These are phyloP conservation scores for Escovopsis weberi DNA, from an alignment of 2,329 filamentous ascomycete species.

Conservation along the genomic window DNA sequence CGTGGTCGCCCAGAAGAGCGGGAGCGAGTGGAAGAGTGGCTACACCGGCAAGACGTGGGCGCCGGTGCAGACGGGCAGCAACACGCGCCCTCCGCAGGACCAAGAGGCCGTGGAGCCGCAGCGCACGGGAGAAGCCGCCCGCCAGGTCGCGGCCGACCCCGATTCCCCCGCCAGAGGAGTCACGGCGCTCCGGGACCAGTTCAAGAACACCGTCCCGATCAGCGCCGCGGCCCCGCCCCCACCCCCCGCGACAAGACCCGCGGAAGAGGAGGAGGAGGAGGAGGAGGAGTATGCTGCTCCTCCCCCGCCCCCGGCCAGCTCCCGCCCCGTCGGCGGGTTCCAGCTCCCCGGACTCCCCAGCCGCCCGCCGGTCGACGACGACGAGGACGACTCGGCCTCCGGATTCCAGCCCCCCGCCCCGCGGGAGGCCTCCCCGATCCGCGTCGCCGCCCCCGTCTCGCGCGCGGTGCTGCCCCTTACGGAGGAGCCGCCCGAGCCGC, in stretches of 20 bases:
- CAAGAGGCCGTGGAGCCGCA: slow-evolving; percentile 38
- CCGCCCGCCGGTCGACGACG: slow-evolving; percentile 39
- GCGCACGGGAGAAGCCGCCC: slow-evolving; percentile 41
- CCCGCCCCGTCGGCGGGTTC: slow-evolving; percentile 60
- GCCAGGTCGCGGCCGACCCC: slow-evolving; percentile 34
- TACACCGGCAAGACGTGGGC: slow-evolving; percentile 87
- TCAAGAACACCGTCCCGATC: slow-evolving; percentile 63
- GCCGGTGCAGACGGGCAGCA: slow-evolving; percentile 55
- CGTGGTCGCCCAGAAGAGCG: slow-evolving; percentile 55
- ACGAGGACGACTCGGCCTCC: slow-evolving; percentile 42
- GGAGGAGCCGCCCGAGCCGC: slow-evolving; percentile 34
- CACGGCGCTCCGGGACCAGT: slow-evolving; percentile 64
- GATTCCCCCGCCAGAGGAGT: slow-evolving; percentile 49
- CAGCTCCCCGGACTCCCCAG: slow-evolving; percentile 64
- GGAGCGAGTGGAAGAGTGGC: slow-evolving; percentile 74
- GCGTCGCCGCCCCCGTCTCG: slow-evolving; percentile 71
- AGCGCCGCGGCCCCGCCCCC: slow-evolving; percentile 29
- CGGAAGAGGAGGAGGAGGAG: slow-evolving; percentile 13
- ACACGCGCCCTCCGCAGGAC: slow-evolving; percentile 40
- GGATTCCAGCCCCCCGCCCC: slow-evolving; percentile 21
- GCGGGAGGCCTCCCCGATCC: slow-evolving; percentile 59
- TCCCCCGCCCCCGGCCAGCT: slow-evolving; percentile 37
- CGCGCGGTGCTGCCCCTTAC: slow-evolving; percentile 41
- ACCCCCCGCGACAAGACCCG: slow-evolving; percentile 24
- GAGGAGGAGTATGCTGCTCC: slow-evolving; percentile 37